A percentile compares a stretch with the other conserved stretches of the same genome.
phyloP scores from a whole-genome alignment of 768 basidiomycete species.

The Mycena indigotica region DNA sequence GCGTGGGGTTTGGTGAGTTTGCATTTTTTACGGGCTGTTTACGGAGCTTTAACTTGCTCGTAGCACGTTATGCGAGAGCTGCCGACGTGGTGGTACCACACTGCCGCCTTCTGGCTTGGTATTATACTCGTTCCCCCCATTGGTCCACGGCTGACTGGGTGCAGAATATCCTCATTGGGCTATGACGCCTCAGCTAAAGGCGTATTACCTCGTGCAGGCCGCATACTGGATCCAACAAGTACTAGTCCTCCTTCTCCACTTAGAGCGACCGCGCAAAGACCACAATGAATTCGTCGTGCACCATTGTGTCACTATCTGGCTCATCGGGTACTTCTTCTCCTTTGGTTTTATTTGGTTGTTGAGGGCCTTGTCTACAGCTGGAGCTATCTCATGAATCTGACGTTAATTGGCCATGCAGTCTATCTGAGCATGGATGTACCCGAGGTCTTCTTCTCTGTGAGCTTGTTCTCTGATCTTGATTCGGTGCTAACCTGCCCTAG shows the following conservation, averaged over 20 bases:
- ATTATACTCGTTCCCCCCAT: no score
- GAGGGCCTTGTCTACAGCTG: constrained; percentile 49
- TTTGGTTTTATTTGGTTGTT: background rate
- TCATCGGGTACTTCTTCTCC: constrained; percentile 66
- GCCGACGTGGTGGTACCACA: constrained; percentile 85
- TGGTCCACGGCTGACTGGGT: background rate
- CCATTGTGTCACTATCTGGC: constrained; percentile 92
- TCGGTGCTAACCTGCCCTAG: constrained; percentile 38
- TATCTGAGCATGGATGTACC: constrained; percentile 97
- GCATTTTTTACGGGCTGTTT: background rate
- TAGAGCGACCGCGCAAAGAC: constrained; percentile 95
- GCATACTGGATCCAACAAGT: constrained; percentile 96
- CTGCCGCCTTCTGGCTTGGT: constrained; percentile 85
- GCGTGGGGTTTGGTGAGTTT: constrained; percentile 81
- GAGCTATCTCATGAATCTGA: constrained; percentile 81
- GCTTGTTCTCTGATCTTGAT: constrained; percentile 27
- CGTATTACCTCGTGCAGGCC: constrained; percentile 90
- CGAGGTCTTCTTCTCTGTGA: constrained; percentile 81
- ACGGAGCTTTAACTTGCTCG: constrained; percentile 2
- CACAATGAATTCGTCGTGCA: constrained; percentile 84
- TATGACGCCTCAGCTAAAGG: constrained; percentile 80
- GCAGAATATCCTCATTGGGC: constrained; percentile 86
- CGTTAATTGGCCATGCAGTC: constrained; percentile 85
- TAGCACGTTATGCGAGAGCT: constrained; percentile 81
- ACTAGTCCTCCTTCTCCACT: constrained; percentile 76